phyloP scores from a whole-genome alignment of 2,329 filamentous ascomycete species.

The Aspergillus tamarii region DNA sequence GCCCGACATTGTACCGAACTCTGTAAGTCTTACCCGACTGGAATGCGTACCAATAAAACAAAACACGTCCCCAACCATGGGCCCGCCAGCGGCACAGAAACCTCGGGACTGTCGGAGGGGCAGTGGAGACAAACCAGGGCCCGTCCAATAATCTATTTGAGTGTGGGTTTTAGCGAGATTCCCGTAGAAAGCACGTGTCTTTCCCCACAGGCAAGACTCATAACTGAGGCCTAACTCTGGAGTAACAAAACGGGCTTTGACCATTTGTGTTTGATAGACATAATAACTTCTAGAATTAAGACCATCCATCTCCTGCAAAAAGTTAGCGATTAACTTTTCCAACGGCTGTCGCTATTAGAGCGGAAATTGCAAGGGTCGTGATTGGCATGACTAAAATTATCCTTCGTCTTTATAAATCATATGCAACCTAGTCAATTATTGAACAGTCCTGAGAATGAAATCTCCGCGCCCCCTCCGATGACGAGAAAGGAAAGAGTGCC shows the following conservation, averaged over 20 bases:
- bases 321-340: background rate
- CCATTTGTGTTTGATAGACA: background rate
- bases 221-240: conserved; percentile 2
- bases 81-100: background rate
- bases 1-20: background rate
- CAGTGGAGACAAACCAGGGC: background rate
- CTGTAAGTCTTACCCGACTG: background rate
- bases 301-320: background rate
- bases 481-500: background rate
- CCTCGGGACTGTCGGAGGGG: background rate
- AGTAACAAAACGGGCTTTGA: background rate
- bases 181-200: conserved; percentile 1
- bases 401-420: background rate
- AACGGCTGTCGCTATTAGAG: background rate
- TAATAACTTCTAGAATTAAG: background rate
- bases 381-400: background rate
- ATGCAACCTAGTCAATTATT: conserved; percentile 1
- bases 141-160: background rate
- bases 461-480: conserved; percentile 6
- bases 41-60: background rate
- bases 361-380: background rate
- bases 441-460: background rate
- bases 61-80: conserved; percentile 3
- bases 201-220: background rate
- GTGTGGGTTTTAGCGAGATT: background rate